phyloP scores from a whole-genome alignment of 352 stramenopile species.

The Blastocystis sp. region DNA sequence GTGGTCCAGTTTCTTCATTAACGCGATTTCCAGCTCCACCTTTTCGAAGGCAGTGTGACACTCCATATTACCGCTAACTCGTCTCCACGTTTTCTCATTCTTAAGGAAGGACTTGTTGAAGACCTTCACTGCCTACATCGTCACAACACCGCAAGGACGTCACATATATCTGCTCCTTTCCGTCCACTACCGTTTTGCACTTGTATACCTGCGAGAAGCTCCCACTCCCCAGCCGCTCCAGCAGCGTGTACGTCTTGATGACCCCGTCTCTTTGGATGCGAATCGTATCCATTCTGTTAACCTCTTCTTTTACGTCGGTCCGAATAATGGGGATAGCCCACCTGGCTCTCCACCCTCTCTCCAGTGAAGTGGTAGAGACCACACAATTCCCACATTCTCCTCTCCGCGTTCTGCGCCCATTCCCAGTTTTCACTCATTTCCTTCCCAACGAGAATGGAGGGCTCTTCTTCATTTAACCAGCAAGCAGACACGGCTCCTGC shows the following conservation, averaged over 20 bases:
- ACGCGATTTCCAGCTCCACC: conserved; percentile 77
- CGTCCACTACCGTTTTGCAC: neutral
- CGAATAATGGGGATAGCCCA: neutral
- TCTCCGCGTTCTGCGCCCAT: too few relatives aligned
- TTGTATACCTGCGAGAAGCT: conserved; percentile 62
- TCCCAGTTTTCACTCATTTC: too few relatives aligned
- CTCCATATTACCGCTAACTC: conserved; percentile 38
- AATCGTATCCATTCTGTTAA: conserved; percentile 16
- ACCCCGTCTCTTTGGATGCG: conserved; percentile 18
- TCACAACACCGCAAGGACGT: neutral
- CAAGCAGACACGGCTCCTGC: neutral
- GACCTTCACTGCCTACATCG: conserved; percentile 61
- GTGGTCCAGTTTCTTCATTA: conserved; percentile 87
- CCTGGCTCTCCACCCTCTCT: neutral
- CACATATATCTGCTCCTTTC: conserved; percentile 20
- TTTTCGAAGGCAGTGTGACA: conserved; percentile 62
- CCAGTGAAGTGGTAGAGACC: neutral
- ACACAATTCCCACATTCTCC: too few relatives aligned
- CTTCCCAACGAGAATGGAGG: too few relatives aligned
- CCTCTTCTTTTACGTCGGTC: neutral
- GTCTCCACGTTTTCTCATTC: conserved; percentile 68
- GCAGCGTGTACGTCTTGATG: conserved; percentile 28
- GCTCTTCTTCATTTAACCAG: neutral
- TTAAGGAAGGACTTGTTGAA: conserved; percentile 70
- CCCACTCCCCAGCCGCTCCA: conserved; percentile 29